Conservation (phyloP, 768 basidiomycete genomes). For the Hypsizygus marmoreus region DNA sequence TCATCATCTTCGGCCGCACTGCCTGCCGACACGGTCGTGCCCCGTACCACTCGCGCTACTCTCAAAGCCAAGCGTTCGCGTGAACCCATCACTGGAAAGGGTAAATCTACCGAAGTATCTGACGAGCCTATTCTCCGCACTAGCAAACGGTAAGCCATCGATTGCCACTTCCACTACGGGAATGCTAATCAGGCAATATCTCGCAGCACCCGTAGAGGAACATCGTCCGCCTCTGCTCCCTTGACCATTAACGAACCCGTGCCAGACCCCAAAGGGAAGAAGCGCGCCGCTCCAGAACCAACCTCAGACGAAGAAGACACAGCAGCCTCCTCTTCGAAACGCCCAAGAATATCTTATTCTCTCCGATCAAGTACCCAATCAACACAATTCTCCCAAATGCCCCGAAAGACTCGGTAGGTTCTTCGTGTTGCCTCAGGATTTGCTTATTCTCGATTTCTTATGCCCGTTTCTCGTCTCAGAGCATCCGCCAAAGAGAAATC, state of each 20-base stretch:
- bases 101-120: conserved; percentile 61
- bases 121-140: conserved; percentile 52
- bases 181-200: conserved; percentile 27
- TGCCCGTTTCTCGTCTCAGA: conserved; percentile 30
- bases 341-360: conserved; percentile 64
- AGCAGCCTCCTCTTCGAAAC: conserved; percentile 60
- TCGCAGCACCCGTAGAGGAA: conserved; percentile 61
- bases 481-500: conserved; percentile 60
- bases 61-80: conserved; percentile 54
- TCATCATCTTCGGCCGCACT: conserved; percentile 33
- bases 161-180: conserved; percentile 25
- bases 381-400: conserved; percentile 56
- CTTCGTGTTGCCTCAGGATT: conserved; percentile 9
- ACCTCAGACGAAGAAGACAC: conserved; percentile 66
- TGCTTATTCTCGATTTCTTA: conserved; percentile 13
- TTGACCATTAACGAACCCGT: conserved; percentile 76
- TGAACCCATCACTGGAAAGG: conserved; percentile 53
- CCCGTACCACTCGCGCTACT: conserved; percentile 48
- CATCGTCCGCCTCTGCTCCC: conserved; percentile 40
- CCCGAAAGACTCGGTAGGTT: conserved; percentile 70
- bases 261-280: conserved; percentile 87
- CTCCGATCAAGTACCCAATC: conserved; percentile 61
- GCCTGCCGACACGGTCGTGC: conserved; percentile 33
- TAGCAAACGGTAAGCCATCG: conserved; percentile 62
- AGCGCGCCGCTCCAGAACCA: conserved; percentile 78